These are phyloP conservation scores for Elsinoe fawcettii DNA, from an alignment of 2,329 filamentous ascomycete genomes.

Conservation along the genomic window DNA sequence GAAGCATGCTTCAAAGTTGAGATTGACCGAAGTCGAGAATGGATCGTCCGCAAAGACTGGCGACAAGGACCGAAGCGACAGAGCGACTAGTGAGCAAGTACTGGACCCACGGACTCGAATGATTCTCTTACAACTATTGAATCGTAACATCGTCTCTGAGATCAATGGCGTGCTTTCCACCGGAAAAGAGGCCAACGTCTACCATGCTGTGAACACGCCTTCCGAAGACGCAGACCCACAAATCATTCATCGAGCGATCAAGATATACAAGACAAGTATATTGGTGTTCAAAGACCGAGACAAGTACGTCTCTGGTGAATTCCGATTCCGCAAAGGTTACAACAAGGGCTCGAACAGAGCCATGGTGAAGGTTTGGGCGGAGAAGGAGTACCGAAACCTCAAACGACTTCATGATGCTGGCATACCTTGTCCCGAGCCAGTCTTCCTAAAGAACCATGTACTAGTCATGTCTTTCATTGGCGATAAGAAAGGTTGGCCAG, in stretches of 20 bases:
- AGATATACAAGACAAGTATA: conserved; percentile 98
- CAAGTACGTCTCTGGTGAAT: conserved; percentile 90
- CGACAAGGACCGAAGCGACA: conserved; percentile 81
- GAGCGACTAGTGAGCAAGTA: conserved; percentile 90
- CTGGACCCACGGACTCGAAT: conserved; percentile 89
- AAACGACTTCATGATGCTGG: conserved; percentile 73
- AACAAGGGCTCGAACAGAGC: conserved; percentile 92
- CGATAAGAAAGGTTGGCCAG: conserved; percentile 76
- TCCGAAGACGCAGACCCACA: conserved; percentile 44
- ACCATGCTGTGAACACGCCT: conserved; percentile 67
- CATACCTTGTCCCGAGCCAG: conserved; percentile 83
- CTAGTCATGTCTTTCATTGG: conserved; percentile 92
- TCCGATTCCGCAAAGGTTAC: conserved; percentile 81
- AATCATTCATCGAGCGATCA: conserved; percentile 74
- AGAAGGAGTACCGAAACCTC: conserved; percentile 95
- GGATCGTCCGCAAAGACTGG: conserved; percentile 46
- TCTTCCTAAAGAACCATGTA: conserved; percentile 86
- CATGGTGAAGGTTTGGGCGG: conserved; percentile 98
- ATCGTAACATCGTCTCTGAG: conserved; percentile 78
- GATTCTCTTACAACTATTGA: conserved; percentile 94
- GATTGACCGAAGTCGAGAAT: conserved; percentile 57
- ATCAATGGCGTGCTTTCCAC: conserved; percentile 94
- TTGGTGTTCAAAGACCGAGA: conserved; percentile 96
- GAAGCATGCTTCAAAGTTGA: conserved; percentile 77
- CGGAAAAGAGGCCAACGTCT: conserved; percentile 97